phyloP scores from a whole-genome alignment of 2,329 filamentous ascomycete species.

The Pleoardoris graminearum region DNA sequence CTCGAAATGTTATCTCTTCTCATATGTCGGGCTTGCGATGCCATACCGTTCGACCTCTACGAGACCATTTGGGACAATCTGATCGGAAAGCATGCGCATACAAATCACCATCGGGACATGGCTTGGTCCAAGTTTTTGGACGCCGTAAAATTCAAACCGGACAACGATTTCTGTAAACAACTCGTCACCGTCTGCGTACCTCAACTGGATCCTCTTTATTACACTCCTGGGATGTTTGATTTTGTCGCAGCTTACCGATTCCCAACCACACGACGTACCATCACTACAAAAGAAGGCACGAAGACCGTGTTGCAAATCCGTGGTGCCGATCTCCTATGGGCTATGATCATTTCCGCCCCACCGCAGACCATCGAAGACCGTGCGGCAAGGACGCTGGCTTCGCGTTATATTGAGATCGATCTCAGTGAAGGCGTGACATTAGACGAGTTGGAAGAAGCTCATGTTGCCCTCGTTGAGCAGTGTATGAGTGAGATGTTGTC shows the following conservation, averaged over 20 bases:
- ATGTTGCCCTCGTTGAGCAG: constrained; percentile 71
- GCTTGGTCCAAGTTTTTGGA: constrained; percentile 62
- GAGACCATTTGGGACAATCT: constrained; percentile 71
- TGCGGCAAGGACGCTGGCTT: constrained; percentile 72
- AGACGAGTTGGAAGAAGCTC: constrained; percentile 59
- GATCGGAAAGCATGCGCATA: constrained; percentile 66
- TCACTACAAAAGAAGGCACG: constrained; percentile 25
- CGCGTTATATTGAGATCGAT: constrained; percentile 66
- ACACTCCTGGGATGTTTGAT: constrained; percentile 64
- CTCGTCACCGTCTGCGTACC: constrained; percentile 58
- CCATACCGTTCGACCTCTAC: constrained; percentile 65
- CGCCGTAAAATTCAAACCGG: constrained; percentile 20
- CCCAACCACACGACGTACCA: constrained; percentile 18
- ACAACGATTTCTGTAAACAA: constrained; percentile 36
- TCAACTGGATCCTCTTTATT: constrained; percentile 59
- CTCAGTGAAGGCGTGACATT: constrained; percentile 46
- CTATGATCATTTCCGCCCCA: constrained; percentile 72
- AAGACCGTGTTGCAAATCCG: constrained; percentile 53
- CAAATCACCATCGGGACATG: constrained; percentile 62
- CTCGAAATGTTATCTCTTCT: constrained; percentile 63
- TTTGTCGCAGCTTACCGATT: constrained; percentile 59
- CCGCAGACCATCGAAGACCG: constrained; percentile 66
- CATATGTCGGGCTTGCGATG: constrained; percentile 63
- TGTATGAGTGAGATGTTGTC: constrained; percentile 66
- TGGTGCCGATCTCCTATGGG: constrained; percentile 76